Base-by-base conservation (phyloP, 1,284 basidiomycete genomes). In the Apiotrichum akiyoshidainum region DNA sequence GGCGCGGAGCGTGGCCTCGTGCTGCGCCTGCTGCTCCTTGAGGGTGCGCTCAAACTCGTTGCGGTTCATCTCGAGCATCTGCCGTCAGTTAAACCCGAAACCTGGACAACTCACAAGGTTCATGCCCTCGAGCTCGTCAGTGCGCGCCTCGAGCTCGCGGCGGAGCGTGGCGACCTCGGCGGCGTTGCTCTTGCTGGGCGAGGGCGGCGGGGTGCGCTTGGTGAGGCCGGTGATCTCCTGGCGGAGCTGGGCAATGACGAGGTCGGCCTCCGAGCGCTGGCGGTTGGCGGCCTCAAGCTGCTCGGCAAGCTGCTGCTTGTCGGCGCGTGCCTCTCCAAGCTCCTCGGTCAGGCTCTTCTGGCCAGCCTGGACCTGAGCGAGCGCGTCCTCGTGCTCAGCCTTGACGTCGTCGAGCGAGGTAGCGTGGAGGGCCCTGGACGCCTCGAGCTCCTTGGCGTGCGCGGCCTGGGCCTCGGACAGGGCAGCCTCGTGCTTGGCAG, bases 41-140 rank as follows among this genome's bases (percentile, higher is more conserved):
- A 73, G 55, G 9, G 67, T 59, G 26, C 63, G 56, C 45, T 69
- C 58, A 46, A 74, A 75, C 54, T 70, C 66, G 13, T 60, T 55
- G 54, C 71, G 70, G 67, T 75, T 74, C 71, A 74, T 73, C 55
- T 70, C 71, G 31, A 73, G 61, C 54, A 70, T 65, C 73, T 75
- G 58, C 16, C 17, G 60, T 60, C 51, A 65, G 52, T 31, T 9
- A 22, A 14, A n/a, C 41, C 31, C 10, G 3, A 5, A 1, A 21
- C 21, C 17, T 39, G 2, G 17, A 2, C 5, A 21, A 65, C 70
- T 65, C 40, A 73, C 72, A 39, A 63, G 46, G 35, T 68, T 71
- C 42, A 68, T 66, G 52, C 69, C 69, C 53, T 67, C 67, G 42
- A 72, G 61, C 61, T 75, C 73, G 49, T 73, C 72, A 12, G 49